Evolutionary conservation across 345 rosid species (phyloP).

Genomic region (Gossypium mustelinum): DNA sequence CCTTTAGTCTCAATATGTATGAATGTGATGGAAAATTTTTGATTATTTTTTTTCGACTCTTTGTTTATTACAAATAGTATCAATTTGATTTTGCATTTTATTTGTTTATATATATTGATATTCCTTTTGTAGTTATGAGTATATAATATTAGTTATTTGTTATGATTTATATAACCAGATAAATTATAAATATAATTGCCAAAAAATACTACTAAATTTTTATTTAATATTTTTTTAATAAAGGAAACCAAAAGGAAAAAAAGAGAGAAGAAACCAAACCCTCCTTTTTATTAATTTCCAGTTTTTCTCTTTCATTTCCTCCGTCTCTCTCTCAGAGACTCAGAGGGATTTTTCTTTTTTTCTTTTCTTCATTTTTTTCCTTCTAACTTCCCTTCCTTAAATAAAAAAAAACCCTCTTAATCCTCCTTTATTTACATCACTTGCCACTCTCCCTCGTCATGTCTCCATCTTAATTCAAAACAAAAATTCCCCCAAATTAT

Average conservation of each 20-base stretch:
- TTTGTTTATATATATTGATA: too few relatives aligned
- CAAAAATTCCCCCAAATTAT: background rate
- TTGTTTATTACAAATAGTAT: too few relatives aligned
- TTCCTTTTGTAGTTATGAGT: too few relatives aligned
- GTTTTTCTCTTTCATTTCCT: background rate
- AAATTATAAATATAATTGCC: too few relatives aligned
- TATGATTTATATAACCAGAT: too few relatives aligned
- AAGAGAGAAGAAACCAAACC: background rate
- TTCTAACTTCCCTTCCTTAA: background rate
- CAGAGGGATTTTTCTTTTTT: conserved; percentile 14
- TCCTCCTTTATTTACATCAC: background rate
- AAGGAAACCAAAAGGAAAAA: background rate
- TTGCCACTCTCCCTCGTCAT: conserved; percentile 12
- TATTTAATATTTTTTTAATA: background rate
- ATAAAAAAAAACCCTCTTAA: conserved; percentile 19
- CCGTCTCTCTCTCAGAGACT: conserved; percentile 3
- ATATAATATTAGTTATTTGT: too few relatives aligned
- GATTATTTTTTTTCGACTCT: too few relatives aligned
- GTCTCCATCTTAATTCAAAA: background rate
- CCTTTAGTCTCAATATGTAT: too few relatives aligned
- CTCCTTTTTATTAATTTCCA: background rate
- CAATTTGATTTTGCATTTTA: too few relatives aligned
- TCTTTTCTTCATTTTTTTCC: background rate
- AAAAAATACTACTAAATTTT: too few relatives aligned
- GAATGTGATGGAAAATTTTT: too few relatives aligned